Percentiles rank a stretch among this genome's conserved stretches.
Conservation (phyloP, 2,329 filamentous ascomycete genomes). For the Pseudocercospora cruenta region DNA sequence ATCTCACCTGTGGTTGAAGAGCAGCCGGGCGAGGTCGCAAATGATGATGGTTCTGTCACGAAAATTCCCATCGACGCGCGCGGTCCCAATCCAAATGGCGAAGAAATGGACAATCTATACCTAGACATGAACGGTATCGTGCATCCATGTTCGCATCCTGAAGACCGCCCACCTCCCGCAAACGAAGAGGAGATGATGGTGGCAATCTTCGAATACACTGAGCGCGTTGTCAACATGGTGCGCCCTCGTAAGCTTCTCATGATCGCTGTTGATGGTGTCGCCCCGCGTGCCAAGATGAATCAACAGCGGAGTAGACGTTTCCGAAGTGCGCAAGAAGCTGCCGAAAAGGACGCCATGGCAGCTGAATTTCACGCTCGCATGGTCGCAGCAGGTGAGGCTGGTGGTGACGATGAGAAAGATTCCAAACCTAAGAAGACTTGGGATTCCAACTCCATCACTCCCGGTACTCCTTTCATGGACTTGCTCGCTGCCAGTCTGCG, state of each 20-base stretch:
- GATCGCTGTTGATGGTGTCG: slow-evolving; percentile 98
- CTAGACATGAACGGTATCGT: slow-evolving; percentile 99
- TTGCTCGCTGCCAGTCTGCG: slow-evolving; percentile 85
- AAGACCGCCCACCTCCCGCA: slow-evolving; percentile 85
- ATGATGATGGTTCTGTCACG: slow-evolving; percentile 77
- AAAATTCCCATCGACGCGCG: slow-evolving; percentile 84
- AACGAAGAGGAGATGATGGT: slow-evolving; percentile 99
- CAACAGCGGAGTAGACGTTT: slow-evolving; percentile 97
- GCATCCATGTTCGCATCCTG: slow-evolving; percentile 96
- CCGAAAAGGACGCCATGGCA: slow-evolving; percentile 91
- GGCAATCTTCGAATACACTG: slow-evolving; percentile 97
- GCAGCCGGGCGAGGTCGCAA: slow-evolving; percentile 73
- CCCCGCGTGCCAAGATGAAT: slow-evolving; percentile 98
- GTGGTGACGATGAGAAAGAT: slow-evolving; percentile 32
- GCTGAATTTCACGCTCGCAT: slow-evolving; percentile 84
- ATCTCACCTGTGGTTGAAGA: slow-evolving; percentile 90
- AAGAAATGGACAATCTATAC: slow-evolving; percentile 97
- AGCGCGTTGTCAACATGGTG: slow-evolving; percentile 98
- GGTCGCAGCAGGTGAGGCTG: slow-evolving; percentile 62
- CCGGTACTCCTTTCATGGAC: slow-evolving; percentile 98
- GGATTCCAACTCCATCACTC: slow-evolving; percentile 86
- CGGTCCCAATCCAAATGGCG: slow-evolving; percentile 88
- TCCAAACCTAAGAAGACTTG: slow-evolving; percentile 82
- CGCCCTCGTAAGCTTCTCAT: slow-evolving; percentile 92
- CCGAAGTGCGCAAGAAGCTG: slow-evolving; percentile 88